Conservation (phyloP, 805 yeast species). For the Starmerella vitae region DNA sequence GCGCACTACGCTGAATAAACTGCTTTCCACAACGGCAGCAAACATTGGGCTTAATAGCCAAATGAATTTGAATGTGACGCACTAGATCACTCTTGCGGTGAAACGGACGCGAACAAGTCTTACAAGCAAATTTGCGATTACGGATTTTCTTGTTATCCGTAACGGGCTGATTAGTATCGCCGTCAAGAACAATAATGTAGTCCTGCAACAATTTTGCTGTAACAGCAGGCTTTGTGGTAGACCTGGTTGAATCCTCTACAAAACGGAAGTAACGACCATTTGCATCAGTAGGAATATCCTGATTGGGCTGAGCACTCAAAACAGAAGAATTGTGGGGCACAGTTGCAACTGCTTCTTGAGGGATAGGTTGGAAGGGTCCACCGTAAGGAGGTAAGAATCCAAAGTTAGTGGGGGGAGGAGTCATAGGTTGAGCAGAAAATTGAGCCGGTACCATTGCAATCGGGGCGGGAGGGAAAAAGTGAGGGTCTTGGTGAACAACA, state of each 20-base stretch:
- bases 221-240: not conserved
- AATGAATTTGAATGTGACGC: conserved; percentile 61
- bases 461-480: too few relatives aligned
- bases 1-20: conserved; percentile 70
- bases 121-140: conserved; percentile 21
- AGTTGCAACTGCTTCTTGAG: not conserved
- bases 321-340: not conserved
- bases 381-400: not conserved
- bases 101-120: conserved; percentile 49
- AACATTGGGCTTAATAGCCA: conserved; percentile 31
- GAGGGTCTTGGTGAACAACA: too few relatives aligned
- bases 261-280: not conserved
- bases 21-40: conserved; percentile 50
- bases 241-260: not conserved
- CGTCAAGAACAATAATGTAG: conserved; percentile 1
- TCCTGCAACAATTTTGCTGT: conserved; percentile 3
- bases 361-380: not conserved
- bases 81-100: conserved; percentile 71
- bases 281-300: not conserved
- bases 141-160: not conserved
- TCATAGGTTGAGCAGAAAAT: not conserved
- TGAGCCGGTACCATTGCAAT: too few relatives aligned
- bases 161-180: not conserved
- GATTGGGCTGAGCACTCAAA: not conserved
- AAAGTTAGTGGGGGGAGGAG: not conserved